A percentile compares a stretch with the other conserved stretches of the same genome.
Conservation (phyloP, 176 grass and related monocot genomes). For the Poa pratensis region DNA sequence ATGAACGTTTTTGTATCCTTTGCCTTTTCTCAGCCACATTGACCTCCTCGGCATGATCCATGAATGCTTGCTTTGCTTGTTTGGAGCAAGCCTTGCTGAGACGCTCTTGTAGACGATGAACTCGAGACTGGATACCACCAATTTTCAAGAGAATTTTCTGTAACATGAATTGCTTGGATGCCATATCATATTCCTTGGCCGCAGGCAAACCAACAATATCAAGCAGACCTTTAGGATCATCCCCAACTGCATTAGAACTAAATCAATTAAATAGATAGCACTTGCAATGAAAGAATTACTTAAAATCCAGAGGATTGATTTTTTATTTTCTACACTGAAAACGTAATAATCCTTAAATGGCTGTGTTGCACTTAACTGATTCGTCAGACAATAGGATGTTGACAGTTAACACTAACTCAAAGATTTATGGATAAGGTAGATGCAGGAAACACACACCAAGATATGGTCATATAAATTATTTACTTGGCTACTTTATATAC, state of each 20-base stretch:
- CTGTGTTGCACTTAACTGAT: conserved; percentile 13
- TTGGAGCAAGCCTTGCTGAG: conserved; percentile 54
- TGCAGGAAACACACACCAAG: not conserved
- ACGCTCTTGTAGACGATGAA: conserved; percentile 62
- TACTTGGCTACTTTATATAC: conserved; percentile 13
- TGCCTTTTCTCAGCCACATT: conserved; percentile 42
- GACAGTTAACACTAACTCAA: conserved; percentile 5
- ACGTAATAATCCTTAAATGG: conserved; percentile 24
- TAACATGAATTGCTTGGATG: conserved; percentile 49
- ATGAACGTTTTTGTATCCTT: conserved; percentile 45
- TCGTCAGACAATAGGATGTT: conserved; percentile 23
- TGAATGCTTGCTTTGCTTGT: conserved; percentile 45
- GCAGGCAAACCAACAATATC: conserved; percentile 59
- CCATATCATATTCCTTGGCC: conserved; percentile 47
- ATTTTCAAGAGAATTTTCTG: conserved; percentile 67
- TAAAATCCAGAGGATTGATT: conserved; percentile 3
- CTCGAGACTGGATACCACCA: conserved; percentile 53
- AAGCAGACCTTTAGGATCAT: conserved; percentile 51
- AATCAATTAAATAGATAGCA: conserved; percentile 40
- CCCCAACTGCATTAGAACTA: conserved; percentile 53
- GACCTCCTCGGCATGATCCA: conserved; percentile 19
- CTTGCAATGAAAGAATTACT: not conserved
- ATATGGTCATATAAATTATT: not conserved
- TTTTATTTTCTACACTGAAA: conserved; percentile 28
- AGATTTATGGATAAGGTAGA: conserved; percentile 8